Evolutionary conservation across 768 basidiomycete species (phyloP).

Genomic region (Piloderma croceum): DNA sequence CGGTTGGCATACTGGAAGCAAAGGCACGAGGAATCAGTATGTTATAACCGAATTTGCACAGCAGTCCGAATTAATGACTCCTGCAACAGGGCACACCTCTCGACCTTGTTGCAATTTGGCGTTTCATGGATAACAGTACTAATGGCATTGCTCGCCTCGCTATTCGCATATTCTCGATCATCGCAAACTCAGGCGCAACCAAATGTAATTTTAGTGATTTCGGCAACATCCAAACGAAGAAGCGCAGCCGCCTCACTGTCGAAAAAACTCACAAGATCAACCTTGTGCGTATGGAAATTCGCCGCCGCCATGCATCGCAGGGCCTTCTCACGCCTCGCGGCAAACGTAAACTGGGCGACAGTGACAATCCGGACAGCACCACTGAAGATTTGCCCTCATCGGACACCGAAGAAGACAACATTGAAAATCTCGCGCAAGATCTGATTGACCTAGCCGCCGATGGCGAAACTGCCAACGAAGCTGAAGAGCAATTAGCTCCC

Average conservation of each 20-base stretch:
- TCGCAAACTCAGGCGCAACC: constrained; percentile 24
- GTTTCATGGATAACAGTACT: not conserved
- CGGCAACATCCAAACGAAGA: constrained; percentile 25
- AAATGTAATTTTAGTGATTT: constrained; percentile 24
- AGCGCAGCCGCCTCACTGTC: constrained; percentile 14
- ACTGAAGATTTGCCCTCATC: too few relatives aligned
- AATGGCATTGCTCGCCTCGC: constrained; percentile 17
- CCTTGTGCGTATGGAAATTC: constrained; percentile 9
- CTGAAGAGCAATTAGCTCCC: too few relatives aligned
- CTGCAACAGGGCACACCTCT: not conserved
- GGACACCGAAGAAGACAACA: too few relatives aligned
- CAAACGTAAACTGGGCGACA: not conserved
- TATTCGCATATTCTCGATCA: constrained; percentile 20
- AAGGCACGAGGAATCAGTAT: not conserved
- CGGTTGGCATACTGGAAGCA: not conserved
- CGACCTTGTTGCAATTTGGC: not conserved
- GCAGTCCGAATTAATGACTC: not conserved
- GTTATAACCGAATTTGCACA: not conserved
- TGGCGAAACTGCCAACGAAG: too few relatives aligned
- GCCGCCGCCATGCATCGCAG: constrained; percentile 1
- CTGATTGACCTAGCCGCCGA: too few relatives aligned
- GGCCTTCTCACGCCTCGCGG: constrained; percentile 5
- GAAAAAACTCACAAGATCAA: constrained; percentile 15
- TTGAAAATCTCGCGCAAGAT: too few relatives aligned
- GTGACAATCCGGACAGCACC: too few relatives aligned